phyloP scores from a whole-genome alignment of 305 asterid species.

The Fraxinus dipetala region DNA sequence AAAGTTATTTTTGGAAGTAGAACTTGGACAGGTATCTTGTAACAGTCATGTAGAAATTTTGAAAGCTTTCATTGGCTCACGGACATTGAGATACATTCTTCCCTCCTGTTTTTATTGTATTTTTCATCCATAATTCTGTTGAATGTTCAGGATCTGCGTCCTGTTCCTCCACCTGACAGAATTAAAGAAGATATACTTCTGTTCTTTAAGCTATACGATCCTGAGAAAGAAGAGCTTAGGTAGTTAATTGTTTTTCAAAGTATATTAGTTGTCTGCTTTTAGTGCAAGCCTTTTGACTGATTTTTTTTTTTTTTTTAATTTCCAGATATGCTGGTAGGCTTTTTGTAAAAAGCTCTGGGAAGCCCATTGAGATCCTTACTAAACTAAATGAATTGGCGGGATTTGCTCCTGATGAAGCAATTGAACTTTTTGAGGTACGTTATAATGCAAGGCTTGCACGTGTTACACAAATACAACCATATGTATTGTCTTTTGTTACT shows the following conservation, averaged over 20 bases:
- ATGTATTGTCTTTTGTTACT: neutral
- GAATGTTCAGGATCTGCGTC: slow-evolving; percentile 45
- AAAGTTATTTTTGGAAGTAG: slow-evolving; percentile 66
- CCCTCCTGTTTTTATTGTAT: slow-evolving; percentile 2
- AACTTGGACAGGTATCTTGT: slow-evolving; percentile 43
- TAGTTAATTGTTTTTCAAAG: slow-evolving; percentile 11
- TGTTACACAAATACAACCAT: neutral
- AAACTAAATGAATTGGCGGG: slow-evolving; percentile 38
- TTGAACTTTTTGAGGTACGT: slow-evolving; percentile 36
- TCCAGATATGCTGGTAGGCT: slow-evolving; percentile 37
- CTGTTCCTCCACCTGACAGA: slow-evolving; percentile 48
- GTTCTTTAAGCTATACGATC: slow-evolving; percentile 66
- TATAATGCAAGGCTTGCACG: neutral
- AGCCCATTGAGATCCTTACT: slow-evolving; percentile 32
- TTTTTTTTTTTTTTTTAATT: neutral
- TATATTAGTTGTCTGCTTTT: neutral
- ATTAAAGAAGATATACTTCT: slow-evolving; percentile 53
- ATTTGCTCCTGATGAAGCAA: slow-evolving; percentile 38
- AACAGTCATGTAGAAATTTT: neutral
- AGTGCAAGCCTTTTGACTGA: neutral
- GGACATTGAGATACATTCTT: slow-evolving; percentile 12
- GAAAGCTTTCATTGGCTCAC: neutral
- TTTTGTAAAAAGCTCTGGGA: slow-evolving; percentile 38
- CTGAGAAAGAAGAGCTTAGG: slow-evolving; percentile 63
- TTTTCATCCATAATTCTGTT: slow-evolving; percentile 16